Evolutionary conservation across 108 stramenopile genomes (phyloP).

Genomic region (Nitzschia putrida): DNA sequence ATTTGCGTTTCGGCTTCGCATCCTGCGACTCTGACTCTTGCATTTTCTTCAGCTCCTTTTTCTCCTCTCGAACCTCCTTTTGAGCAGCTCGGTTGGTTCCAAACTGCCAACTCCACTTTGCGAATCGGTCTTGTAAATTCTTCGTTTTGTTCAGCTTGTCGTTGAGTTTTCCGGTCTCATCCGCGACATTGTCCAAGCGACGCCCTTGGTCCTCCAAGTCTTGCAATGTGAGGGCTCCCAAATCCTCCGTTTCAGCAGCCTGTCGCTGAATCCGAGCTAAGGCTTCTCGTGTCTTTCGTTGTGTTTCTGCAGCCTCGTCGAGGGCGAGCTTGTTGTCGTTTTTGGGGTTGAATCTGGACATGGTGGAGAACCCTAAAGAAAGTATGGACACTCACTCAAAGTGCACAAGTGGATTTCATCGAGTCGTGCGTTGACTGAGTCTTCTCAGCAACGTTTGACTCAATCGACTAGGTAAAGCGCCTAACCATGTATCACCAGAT

Average conservation of each 20-base stretch:
- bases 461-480: too few species aligned
- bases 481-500: too few species aligned
- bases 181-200: background rate
- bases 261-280: background rate
- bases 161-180: slow-evolving; percentile 1
- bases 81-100: slow-evolving; percentile 7
- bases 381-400: too few species aligned
- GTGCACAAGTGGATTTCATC: too few species aligned
- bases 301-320: slow-evolving; percentile 1
- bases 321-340: background rate
- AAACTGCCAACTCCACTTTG: background rate
- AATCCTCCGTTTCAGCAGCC: slow-evolving; percentile 3
- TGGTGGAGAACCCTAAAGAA: background rate
- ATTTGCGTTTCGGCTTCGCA: background rate
- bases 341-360: background rate
- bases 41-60: slow-evolving; percentile 1
- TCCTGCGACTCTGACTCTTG: background rate
- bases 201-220: slow-evolving; percentile 1
- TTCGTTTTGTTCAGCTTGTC: slow-evolving; percentile 13
- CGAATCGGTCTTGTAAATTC: slow-evolving; percentile 16
- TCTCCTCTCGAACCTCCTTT: slow-evolving; percentile 4
- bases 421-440: too few species aligned
- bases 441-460: too few species aligned
- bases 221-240: slow-evolving; percentile 6
- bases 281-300: slow-evolving; percentile 6